These are phyloP conservation scores for Seiridium cupressi DNA, from an alignment of 2,329 filamentous ascomycete species.

Conservation along the genomic window DNA sequence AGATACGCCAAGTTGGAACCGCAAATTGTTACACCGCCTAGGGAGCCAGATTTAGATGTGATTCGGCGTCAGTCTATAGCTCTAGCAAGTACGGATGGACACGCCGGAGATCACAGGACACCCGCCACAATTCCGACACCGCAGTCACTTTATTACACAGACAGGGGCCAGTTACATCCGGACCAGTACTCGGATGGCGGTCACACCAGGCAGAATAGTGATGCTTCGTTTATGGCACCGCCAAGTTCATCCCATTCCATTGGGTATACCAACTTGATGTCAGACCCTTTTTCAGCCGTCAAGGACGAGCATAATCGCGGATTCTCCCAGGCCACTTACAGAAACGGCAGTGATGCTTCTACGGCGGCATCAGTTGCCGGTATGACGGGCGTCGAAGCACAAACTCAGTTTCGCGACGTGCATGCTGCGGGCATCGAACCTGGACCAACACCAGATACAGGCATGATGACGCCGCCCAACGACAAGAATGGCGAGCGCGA, in stretches of 20 bases:
- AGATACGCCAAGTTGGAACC: slow-evolving; percentile 63
- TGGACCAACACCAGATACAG: slow-evolving; percentile 23
- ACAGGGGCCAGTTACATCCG: slow-evolving; percentile 18
- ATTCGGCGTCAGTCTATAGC: slow-evolving; percentile 19
- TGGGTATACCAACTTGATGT: slow-evolving; percentile 19
- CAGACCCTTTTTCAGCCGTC: slow-evolving; percentile 18
- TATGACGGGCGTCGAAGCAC: slow-evolving; percentile 31
- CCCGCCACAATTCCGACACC: slow-evolving; percentile 20
- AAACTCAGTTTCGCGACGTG: slow-evolving; percentile 22
- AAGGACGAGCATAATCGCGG: slow-evolving; percentile 23
- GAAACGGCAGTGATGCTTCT: slow-evolving; percentile 33
- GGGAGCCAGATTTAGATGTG: slow-evolving; percentile 23
- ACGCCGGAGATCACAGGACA: slow-evolving; percentile 18
- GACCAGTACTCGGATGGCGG: slow-evolving; percentile 21
- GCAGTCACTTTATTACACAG: slow-evolving; percentile 23
- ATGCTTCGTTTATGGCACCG: slow-evolving; percentile 22
- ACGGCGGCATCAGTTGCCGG: slow-evolving; percentile 36
- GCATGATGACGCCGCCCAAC: slow-evolving; percentile 37
- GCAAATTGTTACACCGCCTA: slow-evolving; percentile 26
- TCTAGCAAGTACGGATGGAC: slow-evolving; percentile 17
- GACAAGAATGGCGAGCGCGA: slow-evolving; percentile 48
- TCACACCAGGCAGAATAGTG: slow-evolving; percentile 24
- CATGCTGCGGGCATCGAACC: slow-evolving; percentile 22
- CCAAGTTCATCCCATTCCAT: slow-evolving; percentile 20
- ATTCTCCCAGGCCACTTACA: slow-evolving; percentile 23